These are phyloP conservation scores for Calvatia gigantea DNA, from an alignment of 768 basidiomycete species.

Conservation along the genomic window DNA sequence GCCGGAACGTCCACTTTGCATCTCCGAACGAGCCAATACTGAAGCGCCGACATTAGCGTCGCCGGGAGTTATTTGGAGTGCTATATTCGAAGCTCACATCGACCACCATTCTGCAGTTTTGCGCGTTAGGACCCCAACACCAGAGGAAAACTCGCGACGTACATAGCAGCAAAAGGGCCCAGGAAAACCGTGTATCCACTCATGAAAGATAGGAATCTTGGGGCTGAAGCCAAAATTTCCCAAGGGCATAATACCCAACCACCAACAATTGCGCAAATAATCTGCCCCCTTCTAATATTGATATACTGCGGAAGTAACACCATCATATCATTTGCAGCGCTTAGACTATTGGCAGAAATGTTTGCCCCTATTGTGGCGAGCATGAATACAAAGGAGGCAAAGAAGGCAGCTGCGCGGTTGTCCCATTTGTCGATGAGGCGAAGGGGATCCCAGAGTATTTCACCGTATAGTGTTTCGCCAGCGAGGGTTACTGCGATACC, in stretches of 20 bases:
- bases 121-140: not conserved
- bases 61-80: no score
- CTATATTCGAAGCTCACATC: constrained; percentile 33
- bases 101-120: constrained; percentile 35
- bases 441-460: constrained; percentile 69
- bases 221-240: constrained; percentile 72
- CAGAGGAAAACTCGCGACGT: constrained; percentile 21
- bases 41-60: constrained; percentile 1
- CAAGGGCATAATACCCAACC: constrained; percentile 87
- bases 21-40: constrained; percentile 79
- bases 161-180: constrained; percentile 82
- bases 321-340: constrained; percentile 82
- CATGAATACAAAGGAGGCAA: constrained; percentile 70
- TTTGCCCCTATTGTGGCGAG: constrained; percentile 71
- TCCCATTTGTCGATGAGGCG: constrained; percentile 77
- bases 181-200: constrained; percentile 83
- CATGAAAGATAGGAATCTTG: constrained; percentile 75
- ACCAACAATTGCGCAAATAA: constrained; percentile 77
- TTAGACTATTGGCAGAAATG: constrained; percentile 71
- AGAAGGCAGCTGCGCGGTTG: constrained; percentile 84
- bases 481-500: constrained; percentile 79
- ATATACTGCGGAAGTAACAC: constrained; percentile 74
- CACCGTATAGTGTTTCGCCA: constrained; percentile 67
- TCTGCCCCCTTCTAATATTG: constrained; percentile 77
- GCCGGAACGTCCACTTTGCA: constrained; percentile 76